Base-by-base conservation (phyloP, 495 filamentous ascomycete species). In the Delitschia confertaspora region DNA sequence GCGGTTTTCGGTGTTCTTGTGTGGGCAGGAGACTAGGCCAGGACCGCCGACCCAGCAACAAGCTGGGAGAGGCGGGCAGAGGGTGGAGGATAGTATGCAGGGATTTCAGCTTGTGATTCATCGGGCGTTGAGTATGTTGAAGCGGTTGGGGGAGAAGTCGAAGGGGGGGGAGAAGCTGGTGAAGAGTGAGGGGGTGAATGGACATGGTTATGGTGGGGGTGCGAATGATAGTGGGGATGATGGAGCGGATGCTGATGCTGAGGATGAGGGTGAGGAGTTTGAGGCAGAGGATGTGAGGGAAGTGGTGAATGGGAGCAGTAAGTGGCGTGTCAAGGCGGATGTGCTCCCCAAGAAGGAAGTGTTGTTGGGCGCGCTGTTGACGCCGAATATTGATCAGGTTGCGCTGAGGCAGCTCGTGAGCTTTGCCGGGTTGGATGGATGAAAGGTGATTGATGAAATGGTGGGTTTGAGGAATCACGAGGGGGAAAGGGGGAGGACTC, bases 1-100 rank as follows among this genome's bases (percentile, higher is more conserved):
- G 35, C 66, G 75, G 14, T 68, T 95, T 4, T 74, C 85, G 8
- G 78, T 79, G 31, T 60, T 78, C 4, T 65, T 95, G 7, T 84
- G 80, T 52, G 70, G 69, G 3, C 27, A 22, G 2, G 52, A 55
- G 42, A 13, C 34, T 8, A 37, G 23, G 13, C 21, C 31, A 27
- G 33, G 42, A 62, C 67, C 52, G 49, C 41, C 61, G 52, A 23
- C 48, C 35, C 42, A 55, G 37, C 56, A 59, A 36, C 41, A 66
- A 55, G 19, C 17, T 38, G 20, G 33, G 42, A 27, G 23, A 16
- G 26, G 7, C 26, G 6, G 6, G 9, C 40, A 41, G 32, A 25
- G 14, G 33, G 21, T 7, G 9, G 38, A 50, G 46, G 41, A 46
- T 3, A 47, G 51, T 38, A 8, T 37, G 9, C 39, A 56, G 33